These are phyloP conservation scores for Straminergon stramineum DNA, from an alignment of 225 moss, liverwort and hornwort species.

Conservation along the genomic window DNA sequence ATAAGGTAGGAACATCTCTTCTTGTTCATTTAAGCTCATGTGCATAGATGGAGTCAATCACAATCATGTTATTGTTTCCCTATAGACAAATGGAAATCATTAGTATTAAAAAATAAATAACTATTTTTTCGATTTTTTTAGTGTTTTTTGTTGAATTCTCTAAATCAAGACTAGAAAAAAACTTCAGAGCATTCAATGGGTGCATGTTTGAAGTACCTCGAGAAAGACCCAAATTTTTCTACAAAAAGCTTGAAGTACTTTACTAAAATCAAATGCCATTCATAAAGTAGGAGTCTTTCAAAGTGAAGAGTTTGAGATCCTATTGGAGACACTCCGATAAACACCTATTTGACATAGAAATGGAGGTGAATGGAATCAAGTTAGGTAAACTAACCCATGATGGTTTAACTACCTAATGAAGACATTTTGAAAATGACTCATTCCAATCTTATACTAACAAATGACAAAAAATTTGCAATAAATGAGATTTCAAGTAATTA, in stretches of 20 bases:
- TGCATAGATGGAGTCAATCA: background rate
- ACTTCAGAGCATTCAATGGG: background rate
- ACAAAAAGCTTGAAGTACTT: background rate
- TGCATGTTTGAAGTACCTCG: rapidly evolving
- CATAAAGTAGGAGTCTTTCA: too few relatives aligned
- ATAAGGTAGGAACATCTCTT: background rate
- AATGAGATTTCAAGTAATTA: too few relatives aligned
- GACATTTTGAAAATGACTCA: too few relatives aligned
- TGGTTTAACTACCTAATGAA: too few relatives aligned
- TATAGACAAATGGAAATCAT: background rate
- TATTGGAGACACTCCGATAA: background rate
- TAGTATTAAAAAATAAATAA: too few relatives aligned
- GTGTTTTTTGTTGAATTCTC: background rate
- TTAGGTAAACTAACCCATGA: too few relatives aligned
- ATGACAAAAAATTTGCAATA: too few relatives aligned
- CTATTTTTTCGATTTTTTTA: background rate
- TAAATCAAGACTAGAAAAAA: too few relatives aligned
- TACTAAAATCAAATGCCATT: background rate
- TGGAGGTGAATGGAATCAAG: background rate
- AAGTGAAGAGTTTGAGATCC: too few relatives aligned
- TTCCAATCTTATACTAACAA: too few relatives aligned
- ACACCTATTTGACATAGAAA: background rate
- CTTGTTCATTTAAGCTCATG: background rate
- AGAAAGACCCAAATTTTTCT: background rate
- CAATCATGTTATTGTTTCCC: background rate